A percentile compares a stretch with the other conserved stretches of the same genome.
These are phyloP conservation scores for Pythium aristosporum DNA, from an alignment of 352 stramenopile species.

Conservation along the genomic window DNA sequence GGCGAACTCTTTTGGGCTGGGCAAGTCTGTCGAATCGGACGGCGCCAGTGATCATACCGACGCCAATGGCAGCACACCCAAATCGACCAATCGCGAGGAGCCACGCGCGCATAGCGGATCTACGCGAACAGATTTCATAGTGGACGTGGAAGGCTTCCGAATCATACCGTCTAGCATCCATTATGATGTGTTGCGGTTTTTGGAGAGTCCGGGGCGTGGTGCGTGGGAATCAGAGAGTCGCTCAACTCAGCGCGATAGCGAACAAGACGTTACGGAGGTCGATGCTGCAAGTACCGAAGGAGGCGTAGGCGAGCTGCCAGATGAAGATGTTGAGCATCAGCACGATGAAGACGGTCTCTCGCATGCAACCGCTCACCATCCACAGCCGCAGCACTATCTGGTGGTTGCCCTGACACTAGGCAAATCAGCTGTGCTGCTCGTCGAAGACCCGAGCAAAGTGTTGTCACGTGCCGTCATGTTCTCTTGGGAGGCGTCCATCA, in stretches of 20 bases:
- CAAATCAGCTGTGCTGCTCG: conserved; percentile 63
- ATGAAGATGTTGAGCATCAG: neutral
- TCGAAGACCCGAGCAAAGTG: conserved; percentile 68
- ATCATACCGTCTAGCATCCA: conserved; percentile 84
- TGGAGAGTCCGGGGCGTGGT: conserved; percentile 37
- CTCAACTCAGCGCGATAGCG: neutral
- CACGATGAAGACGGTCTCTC: no score
- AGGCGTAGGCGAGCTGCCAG: neutral
- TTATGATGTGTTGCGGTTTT: conserved; percentile 71
- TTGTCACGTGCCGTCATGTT: conserved; percentile 77
- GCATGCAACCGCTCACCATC: neutral
- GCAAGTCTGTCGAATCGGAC: conserved; percentile 18
- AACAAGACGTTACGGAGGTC: neutral
- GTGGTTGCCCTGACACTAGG: conserved; percentile 59
- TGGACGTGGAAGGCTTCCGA: conserved; percentile 75
- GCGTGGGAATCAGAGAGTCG: conserved; percentile 14
- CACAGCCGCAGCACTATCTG: conserved; percentile 30
- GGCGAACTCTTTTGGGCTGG: conserved; percentile 11
- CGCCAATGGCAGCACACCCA: conserved; percentile 2
- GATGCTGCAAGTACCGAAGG: neutral
- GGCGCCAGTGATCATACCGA: conserved; percentile 11
- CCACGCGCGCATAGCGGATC: conserved; percentile 32
- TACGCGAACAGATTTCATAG: conserved; percentile 51
- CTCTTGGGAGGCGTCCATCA: conserved; percentile 73
- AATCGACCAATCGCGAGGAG: neutral